phyloP scores from a whole-genome alignment of 1,284 basidiomycete species.

The Phellinidium pouzarii region DNA sequence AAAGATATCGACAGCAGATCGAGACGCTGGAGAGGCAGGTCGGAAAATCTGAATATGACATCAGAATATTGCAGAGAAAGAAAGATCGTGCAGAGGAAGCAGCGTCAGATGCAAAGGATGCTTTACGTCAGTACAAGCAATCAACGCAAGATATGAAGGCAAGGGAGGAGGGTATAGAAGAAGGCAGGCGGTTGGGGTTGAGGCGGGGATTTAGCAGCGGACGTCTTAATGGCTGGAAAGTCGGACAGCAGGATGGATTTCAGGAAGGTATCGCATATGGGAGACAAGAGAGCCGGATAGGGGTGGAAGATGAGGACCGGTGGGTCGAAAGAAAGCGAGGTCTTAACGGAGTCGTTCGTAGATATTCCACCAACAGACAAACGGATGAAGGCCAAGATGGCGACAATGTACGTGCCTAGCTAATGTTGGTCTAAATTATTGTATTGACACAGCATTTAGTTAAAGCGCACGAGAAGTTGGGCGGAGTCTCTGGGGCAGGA shows the following conservation, averaged over 20 bases:
- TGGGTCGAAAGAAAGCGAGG: constrained; percentile 40
- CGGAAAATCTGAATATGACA: constrained; percentile 36
- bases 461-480: constrained; percentile 19
- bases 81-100: constrained; percentile 42
- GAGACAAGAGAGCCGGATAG: constrained; percentile 38
- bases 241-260: constrained; percentile 33
- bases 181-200: constrained; percentile 33
- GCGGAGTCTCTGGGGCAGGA: constrained; percentile 16
- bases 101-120: constrained; percentile 41
- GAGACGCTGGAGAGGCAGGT: constrained; percentile 45
- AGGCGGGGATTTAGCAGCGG: constrained; percentile 36
- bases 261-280: constrained; percentile 31
- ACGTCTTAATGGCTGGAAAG: constrained; percentile 37
- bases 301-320: constrained; percentile 42
- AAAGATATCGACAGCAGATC: constrained; percentile 41
- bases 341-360: constrained; percentile 31
- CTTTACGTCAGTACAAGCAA: constrained; percentile 39
- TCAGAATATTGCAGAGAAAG: constrained; percentile 37
- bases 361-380: constrained; percentile 37
- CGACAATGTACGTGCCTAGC: constrained; percentile 24
- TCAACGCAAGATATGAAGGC: constrained; percentile 43
- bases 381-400: constrained; percentile 33
- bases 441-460: constrained; percentile 13
- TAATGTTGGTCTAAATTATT: constrained; percentile 23
- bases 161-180: constrained; percentile 39